A percentile compares a stretch with the other conserved stretches of the same genome.
These are phyloP conservation scores for Tylopilus vinaceipallidus DNA, from an alignment of 768 basidiomycete species.

Conservation along the genomic window DNA sequence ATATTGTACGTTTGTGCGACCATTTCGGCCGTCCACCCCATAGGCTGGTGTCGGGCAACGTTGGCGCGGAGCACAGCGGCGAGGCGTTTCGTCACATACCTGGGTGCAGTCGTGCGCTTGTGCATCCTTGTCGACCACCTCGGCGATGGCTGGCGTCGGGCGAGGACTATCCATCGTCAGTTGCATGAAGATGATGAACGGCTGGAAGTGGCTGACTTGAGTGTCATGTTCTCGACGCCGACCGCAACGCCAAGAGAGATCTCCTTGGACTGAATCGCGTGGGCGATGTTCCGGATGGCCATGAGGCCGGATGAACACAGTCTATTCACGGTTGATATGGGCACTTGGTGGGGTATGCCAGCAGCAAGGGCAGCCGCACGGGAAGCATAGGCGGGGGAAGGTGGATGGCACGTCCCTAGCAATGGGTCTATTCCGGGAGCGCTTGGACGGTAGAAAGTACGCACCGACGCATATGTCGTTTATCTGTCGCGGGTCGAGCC, in stretches of 20 bases:
- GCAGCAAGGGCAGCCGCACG: conserved; percentile 85
- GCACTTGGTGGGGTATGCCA: conserved; percentile 82
- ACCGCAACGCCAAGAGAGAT: conserved; percentile 84
- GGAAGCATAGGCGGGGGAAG: conserved; percentile 78
- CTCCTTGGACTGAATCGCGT: conserved; percentile 81
- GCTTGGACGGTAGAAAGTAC: conserved; percentile 14
- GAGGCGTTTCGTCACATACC: conserved; percentile 27
- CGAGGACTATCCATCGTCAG: conserved; percentile 53
- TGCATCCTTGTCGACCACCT: conserved; percentile 53
- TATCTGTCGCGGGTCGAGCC: conserved; percentile 66
- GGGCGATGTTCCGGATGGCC: conserved; percentile 88
- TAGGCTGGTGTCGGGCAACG: conserved; percentile 50
- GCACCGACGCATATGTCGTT: conserved; percentile 84
- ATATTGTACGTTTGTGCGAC: conserved; percentile 79
- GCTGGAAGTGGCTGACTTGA: conserved; percentile 49
- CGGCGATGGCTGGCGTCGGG: conserved; percentile 67
- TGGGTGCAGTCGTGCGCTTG: conserved; percentile 77
- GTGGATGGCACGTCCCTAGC: conserved; percentile 78
- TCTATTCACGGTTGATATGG: conserved; percentile 90
- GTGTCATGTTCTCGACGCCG: conserved; percentile 81
- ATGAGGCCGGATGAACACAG: conserved; percentile 94
- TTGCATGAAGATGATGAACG: not conserved
- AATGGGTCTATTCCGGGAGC: not conserved
- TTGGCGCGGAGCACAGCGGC: not conserved
- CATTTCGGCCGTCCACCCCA: conserved; percentile 96